Evolutionary conservation across 1,139 yeast species (phyloP), one percentile per base, ranked within the genome.

Genomic region (Sugiyamaella pinicola): DNA sequence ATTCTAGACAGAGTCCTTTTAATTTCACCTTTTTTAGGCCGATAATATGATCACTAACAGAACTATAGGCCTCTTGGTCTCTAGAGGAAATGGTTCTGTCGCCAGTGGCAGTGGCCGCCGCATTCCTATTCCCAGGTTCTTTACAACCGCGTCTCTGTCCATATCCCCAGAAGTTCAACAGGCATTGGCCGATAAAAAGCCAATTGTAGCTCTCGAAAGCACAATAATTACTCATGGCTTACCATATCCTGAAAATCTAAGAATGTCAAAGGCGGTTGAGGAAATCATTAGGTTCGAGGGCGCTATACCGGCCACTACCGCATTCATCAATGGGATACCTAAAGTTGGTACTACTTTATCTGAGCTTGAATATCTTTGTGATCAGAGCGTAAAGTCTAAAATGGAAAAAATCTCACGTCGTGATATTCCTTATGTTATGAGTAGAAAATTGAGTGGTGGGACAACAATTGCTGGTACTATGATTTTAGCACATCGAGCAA

Each of bases 151-250:
- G 2, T 41, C 34, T n/a, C 44, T 34, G 10, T 41, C 43, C 8
- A 60, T 83, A 10, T 76, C 86, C 0, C 79, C 80, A 13, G 95
- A 85, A 60, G 76, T 88, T 9, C 63, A 67, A 58, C 82, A 83
- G 57, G 95, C 95, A 0, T 62, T 87, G 31, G 64, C 63, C 13
- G 77, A 77, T 5, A 75, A 76, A 24, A 69, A 59, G 38, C 96
- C 96, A 0, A 79, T 88, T 7, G 93, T 88, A 0, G 84, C 96
- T 0, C 70, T 88, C 5, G 97, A 90, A 65, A 83, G 90, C 17
- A 89, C 97, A 8, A 90, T 89, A 63, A 83, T 90, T 59, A 85
- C 96, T 6, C 97, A 90, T 72, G 96, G 97, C 0, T 76, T 89
- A 48, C 96, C 96, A 6, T 87, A 72, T 64, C 96, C 96, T 0